Percentiles rank a stretch among this genome's conserved stretches.
These are phyloP conservation scores for Teratosphaeria viscida DNA, from an alignment of 2,329 filamentous ascomycete species.

Conservation along the genomic window DNA sequence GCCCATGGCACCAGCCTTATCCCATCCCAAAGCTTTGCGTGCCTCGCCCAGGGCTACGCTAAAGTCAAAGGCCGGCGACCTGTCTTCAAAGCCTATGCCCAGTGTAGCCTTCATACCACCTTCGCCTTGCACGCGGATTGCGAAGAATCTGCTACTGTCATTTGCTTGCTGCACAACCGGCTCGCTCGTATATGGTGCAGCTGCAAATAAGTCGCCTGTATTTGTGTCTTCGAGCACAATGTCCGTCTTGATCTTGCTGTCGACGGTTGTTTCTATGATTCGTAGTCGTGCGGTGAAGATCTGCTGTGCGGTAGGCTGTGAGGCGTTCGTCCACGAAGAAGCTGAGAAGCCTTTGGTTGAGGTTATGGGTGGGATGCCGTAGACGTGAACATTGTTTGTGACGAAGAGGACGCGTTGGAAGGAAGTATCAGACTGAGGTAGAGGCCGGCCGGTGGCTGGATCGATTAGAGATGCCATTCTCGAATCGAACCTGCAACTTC, in stretches of 20 bases:
- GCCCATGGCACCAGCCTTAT: slow-evolving; percentile 15
- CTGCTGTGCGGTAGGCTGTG: slow-evolving; percentile 52
- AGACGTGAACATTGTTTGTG: slow-evolving; percentile 66
- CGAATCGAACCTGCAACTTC: not conserved
- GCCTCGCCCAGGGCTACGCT: slow-evolving; percentile 70
- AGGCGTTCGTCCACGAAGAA: slow-evolving; percentile 61
- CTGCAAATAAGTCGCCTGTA: slow-evolving; percentile 69
- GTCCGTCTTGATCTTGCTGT: slow-evolving; percentile 35
- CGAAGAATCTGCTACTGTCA: slow-evolving; percentile 77
- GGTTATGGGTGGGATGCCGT: slow-evolving; percentile 71
- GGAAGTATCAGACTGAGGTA: slow-evolving; percentile 57
- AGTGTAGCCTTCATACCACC: slow-evolving; percentile 66
- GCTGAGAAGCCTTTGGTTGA: slow-evolving; percentile 72
- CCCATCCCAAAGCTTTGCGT: slow-evolving; percentile 56
- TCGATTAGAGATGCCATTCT: slow-evolving; percentile 52
- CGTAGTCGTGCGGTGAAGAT: slow-evolving; percentile 81
- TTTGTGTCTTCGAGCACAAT: slow-evolving; percentile 68
- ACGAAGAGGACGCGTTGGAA: slow-evolving; percentile 81
- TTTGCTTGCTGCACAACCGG: slow-evolving; percentile 64
- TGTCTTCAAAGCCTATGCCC: slow-evolving; percentile 79
- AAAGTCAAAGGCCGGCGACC: slow-evolving; percentile 79
- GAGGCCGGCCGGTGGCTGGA: slow-evolving; percentile 53
- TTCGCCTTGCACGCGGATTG: slow-evolving; percentile 66
- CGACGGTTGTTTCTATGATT: slow-evolving; percentile 25
- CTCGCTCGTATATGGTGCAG: slow-evolving; percentile 61